These are phyloP conservation scores for Tephrocybe sp. DNA, from an alignment of 768 basidiomycete genomes.

Conservation along the genomic window DNA sequence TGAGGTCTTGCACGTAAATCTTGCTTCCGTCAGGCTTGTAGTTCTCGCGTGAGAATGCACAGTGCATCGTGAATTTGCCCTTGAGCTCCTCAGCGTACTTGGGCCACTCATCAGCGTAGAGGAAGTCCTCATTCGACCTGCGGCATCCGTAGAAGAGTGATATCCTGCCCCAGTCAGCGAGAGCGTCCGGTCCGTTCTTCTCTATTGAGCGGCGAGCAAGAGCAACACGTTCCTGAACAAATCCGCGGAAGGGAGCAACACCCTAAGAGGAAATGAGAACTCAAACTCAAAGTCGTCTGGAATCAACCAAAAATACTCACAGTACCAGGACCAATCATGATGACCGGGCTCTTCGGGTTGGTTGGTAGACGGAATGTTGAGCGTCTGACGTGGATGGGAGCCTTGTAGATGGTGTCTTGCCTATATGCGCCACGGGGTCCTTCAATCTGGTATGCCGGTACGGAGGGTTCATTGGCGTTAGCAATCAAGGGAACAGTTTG, in stretches of 20 bases:
- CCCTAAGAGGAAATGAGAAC: constrained; percentile 54
- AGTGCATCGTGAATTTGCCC: constrained; percentile 87
- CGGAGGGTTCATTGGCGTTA: constrained; percentile 31
- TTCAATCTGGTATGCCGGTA: constrained; percentile 80
- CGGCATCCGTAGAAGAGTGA: constrained; percentile 97
- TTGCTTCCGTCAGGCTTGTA: constrained; percentile 90
- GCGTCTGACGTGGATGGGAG: constrained; percentile 91
- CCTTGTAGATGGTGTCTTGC: constrained; percentile 68
- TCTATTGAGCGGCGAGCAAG: constrained; percentile 92
- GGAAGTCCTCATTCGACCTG: constrained; percentile 81
- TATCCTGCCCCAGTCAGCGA: constrained; percentile 94
- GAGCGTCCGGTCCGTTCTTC: constrained; percentile 91
- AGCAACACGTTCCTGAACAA: constrained; percentile 96
- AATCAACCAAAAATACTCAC: constrained; percentile 47
- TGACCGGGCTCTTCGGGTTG: constrained; percentile 95
- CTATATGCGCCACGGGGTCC: constrained; percentile 88
- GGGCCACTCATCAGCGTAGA: constrained; percentile 96
- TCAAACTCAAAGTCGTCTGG: constrained; percentile 9
- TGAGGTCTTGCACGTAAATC: constrained; percentile 97
- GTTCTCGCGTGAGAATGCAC: constrained; percentile 90
- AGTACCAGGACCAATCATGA: constrained; percentile 99
- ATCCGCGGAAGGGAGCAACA: constrained; percentile 99
- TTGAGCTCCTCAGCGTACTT: constrained; percentile 80
- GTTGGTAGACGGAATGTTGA: constrained; percentile 97
- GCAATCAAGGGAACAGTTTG: constrained; percentile 49